Evolutionary conservation across 768 basidiomycete genomes (phyloP).

Genomic region (Daedaleopsis nitida): DNA sequence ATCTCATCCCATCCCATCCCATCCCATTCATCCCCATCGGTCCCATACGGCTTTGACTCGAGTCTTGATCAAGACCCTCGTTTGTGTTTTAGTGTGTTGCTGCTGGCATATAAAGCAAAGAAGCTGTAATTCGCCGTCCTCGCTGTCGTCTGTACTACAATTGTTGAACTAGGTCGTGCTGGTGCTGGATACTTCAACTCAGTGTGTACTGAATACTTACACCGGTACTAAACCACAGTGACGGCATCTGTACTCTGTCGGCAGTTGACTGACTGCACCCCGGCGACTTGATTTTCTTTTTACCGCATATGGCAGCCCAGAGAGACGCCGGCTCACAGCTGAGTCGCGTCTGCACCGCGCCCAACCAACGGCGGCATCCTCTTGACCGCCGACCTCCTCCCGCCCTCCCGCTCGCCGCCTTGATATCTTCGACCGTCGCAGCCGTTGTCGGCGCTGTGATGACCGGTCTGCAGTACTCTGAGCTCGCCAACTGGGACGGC

Average conservation of each 20-base stretch:
- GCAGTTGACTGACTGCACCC: neutral
- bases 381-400: neutral
- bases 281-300: neutral
- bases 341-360: neutral
- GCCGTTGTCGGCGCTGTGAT: neutral
- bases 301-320: neutral
- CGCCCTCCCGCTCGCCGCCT: neutral
- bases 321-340: neutral
- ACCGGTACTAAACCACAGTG: neutral
- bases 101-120: constrained; percentile 15
- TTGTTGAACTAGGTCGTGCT: constrained; percentile 18
- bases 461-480: constrained; percentile 7
- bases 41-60: neutral
- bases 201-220: neutral
- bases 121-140: constrained; percentile 15
- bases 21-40: neutral
- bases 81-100: neutral
- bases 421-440: neutral
- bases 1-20: neutral
- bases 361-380: neutral
- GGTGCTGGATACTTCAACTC: constrained; percentile 5
- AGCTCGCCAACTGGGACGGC: constrained; percentile 25
- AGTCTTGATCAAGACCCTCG: neutral
- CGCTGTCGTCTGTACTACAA: constrained; percentile 12
- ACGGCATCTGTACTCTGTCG: too few relatives aligned